These are phyloP conservation scores for Talaromyces sp. DNA, from an alignment of 2,329 filamentous ascomycete genomes.

Conservation along the genomic window DNA sequence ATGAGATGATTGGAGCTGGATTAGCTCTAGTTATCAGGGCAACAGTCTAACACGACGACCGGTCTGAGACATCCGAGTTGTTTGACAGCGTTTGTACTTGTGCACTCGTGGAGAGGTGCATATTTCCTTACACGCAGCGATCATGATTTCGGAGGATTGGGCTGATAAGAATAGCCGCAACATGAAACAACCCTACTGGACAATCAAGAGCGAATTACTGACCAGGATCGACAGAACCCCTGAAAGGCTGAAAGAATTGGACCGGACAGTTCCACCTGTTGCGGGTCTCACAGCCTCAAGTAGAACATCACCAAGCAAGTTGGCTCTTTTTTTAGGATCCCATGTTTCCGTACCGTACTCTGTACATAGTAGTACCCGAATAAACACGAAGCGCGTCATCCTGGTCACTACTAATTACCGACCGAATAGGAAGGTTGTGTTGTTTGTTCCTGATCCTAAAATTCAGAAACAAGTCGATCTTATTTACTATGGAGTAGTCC, in stretches of 20 bases:
- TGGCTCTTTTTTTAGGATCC: too few species aligned
- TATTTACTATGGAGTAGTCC: background rate
- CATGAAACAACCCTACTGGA: background rate
- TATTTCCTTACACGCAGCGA: background rate
- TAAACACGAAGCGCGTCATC: background rate
- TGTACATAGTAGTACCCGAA: background rate
- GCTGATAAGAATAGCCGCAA: background rate
- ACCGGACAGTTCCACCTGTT: background rate
- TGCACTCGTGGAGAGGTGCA: background rate
- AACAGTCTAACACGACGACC: background rate
- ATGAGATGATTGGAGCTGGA: background rate
- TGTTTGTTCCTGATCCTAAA: background rate
- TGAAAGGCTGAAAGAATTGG: background rate
- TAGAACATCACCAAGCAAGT: background rate
- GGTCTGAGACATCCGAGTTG: background rate
- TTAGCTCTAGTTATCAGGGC: background rate
- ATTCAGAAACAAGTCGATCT: background rate
- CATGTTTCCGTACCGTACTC: too few species aligned
- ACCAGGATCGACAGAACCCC: background rate
- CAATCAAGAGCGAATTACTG: background rate
- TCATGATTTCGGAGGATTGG: background rate
- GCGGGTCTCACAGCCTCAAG: background rate
- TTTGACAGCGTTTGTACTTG: constrained; percentile 1
- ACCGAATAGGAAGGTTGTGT: background rate
- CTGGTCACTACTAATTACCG: background rate